Evolutionary conservation across 2,329 filamentous ascomycete genomes (phyloP).

Genomic region (Penicillium oxalicum): DNA sequence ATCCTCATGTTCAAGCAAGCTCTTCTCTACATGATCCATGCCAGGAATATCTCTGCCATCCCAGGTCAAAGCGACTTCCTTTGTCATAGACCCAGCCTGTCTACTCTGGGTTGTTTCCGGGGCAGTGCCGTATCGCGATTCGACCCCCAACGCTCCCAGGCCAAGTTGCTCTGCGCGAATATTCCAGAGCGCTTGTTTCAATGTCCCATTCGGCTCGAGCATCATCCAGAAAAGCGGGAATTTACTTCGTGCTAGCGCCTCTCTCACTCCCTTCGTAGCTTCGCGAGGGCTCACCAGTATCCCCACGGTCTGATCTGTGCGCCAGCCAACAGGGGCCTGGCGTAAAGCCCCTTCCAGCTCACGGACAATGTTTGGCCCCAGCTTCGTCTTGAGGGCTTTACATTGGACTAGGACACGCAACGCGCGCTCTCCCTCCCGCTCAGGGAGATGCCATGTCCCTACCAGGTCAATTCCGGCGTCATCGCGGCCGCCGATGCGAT

Average conservation of each 20-base stretch:
- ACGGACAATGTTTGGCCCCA: conserved; percentile 41
- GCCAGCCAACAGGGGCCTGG: conserved; percentile 68
- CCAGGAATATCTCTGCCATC: conserved; percentile 29
- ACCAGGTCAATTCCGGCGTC: conserved; percentile 45
- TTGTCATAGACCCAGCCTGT: conserved; percentile 14
- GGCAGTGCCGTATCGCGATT: conserved; percentile 27
- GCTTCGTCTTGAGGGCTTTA: conserved; percentile 39
- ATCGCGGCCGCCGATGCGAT: conserved; percentile 41
- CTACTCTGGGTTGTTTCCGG: conserved; percentile 2
- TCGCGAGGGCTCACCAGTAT: conserved; percentile 63
- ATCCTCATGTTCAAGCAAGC: conserved; percentile 19
- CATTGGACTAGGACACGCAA: conserved; percentile 44
- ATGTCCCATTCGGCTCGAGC: conserved; percentile 32
- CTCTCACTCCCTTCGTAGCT: conserved; percentile 72
- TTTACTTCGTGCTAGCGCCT: conserved; percentile 60
- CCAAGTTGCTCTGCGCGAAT: conserved; percentile 34
- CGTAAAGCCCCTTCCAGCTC: conserved; percentile 62
- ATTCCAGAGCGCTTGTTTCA: conserved; percentile 45
- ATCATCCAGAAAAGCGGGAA: conserved; percentile 64
- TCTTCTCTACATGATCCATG: conserved; percentile 29
- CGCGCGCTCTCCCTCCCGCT: conserved; percentile 23
- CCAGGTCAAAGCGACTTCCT: conserved; percentile 32
- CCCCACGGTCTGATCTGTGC: conserved; percentile 59
- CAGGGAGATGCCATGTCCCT: conserved; percentile 41
- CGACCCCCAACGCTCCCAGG: conserved; percentile 35